These are phyloP conservation scores for Acacia melanoxylon DNA, from an alignment of 306 rosid species.

Conservation along the genomic window DNA sequence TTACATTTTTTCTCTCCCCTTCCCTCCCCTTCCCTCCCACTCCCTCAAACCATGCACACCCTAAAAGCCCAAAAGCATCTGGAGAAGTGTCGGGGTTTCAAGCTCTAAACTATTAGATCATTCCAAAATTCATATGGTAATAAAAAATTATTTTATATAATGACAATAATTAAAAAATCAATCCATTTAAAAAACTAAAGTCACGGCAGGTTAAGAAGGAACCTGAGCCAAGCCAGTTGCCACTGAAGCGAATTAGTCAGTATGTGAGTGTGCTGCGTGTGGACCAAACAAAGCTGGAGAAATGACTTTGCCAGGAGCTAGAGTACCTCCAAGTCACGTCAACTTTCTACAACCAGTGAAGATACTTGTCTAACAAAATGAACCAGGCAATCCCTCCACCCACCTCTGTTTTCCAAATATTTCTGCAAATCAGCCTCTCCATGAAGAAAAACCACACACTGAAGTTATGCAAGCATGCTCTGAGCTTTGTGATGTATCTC, in stretches of 20 bases:
- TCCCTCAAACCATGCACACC: no score
- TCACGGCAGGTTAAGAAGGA: not conserved
- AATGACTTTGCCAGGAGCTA: not conserved
- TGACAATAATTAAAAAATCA: not conserved
- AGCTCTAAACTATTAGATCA: no score
- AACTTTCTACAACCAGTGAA: not conserved
- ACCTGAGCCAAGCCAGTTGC: not conserved
- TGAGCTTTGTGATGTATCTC: constrained; percentile 3
- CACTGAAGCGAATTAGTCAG: not conserved
- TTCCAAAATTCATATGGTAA: not conserved
- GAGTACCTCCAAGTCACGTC: not conserved
- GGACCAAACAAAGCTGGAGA: not conserved
- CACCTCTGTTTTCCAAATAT: not conserved
- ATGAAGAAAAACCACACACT: constrained; percentile 24
- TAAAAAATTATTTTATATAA: not conserved
- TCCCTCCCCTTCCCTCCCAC: no score
- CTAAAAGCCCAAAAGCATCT: not conserved
- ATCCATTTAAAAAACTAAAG: not conserved
- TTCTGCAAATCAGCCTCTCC: not conserved
- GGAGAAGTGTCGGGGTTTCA: not conserved
- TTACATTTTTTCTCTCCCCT: no score
- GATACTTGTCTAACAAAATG: not conserved
- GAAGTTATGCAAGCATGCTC: not conserved
- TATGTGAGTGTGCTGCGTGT: not conserved
- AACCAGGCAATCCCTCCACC: not conserved